phyloP scores from a whole-genome alignment of 179 eudicot genomes.

The Amaranthus tricolor region DNA sequence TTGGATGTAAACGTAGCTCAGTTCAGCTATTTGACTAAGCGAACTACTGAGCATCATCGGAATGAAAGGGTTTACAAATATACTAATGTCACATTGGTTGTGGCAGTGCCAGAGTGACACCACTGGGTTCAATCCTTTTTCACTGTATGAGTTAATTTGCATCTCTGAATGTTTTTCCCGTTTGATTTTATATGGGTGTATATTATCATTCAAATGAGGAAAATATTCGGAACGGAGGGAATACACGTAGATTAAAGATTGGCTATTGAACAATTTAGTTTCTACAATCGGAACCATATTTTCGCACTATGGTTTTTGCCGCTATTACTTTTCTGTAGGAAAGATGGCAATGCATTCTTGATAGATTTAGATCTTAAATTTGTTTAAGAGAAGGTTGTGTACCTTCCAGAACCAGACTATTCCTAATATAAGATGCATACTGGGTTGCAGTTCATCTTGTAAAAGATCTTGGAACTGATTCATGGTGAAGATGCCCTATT shows the following conservation, averaged over 20 bases:
- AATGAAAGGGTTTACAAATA: too few relatives aligned
- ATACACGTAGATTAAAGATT: neutral
- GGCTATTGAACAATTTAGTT: neutral
- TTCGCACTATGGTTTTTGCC: neutral
- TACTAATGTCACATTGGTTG: too few relatives aligned
- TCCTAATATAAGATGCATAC: neutral
- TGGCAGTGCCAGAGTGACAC: too few relatives aligned
- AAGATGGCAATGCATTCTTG: neutral
- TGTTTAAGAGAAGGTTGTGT: neutral
- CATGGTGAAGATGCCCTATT: neutral
- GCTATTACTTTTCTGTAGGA: neutral
- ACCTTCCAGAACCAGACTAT: neutral
- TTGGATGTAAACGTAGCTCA: too few relatives aligned
- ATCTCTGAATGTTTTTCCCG: too few relatives aligned
- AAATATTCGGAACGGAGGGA: too few relatives aligned
- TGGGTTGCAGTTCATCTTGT: neutral
- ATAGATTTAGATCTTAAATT: neutral
- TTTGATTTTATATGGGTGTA: too few relatives aligned
- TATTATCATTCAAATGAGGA: too few relatives aligned
- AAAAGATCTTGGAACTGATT: neutral
- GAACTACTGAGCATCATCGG: too few relatives aligned
- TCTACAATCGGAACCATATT: neutral
- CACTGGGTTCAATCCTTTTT: too few relatives aligned
- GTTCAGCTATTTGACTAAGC: too few relatives aligned
- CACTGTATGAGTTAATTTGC: too few relatives aligned